phyloP scores from a whole-genome alignment of 495 filamentous ascomycete genomes.

The Penicillium tannophilum region DNA sequence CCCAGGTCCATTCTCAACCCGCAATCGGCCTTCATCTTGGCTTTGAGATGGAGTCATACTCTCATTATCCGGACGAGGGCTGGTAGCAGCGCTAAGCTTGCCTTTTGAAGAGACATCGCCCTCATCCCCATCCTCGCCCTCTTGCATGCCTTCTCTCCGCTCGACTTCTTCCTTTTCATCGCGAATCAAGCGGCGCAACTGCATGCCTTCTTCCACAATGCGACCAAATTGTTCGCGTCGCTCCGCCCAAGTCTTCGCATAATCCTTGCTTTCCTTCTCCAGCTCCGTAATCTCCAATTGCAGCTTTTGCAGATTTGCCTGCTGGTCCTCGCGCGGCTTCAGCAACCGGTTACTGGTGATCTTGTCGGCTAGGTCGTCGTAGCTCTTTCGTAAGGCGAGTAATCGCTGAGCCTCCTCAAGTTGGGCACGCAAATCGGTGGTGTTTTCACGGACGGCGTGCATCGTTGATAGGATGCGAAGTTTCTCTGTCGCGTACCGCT shows the following conservation, averaged over 20 bases:
- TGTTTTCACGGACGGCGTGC: constrained; percentile 75
- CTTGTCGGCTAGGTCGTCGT: constrained; percentile 81
- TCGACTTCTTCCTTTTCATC: constrained; percentile 93
- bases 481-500: constrained; percentile 82
- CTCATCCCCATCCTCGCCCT: constrained; percentile 72
- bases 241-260: constrained; percentile 82
- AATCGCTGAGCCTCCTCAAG: constrained; percentile 75
- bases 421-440: constrained; percentile 65
- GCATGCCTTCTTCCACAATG: constrained; percentile 89
- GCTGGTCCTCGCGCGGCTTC: constrained; percentile 80
- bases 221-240: constrained; percentile 83
- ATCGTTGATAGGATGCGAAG: constrained; percentile 72
- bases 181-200: constrained; percentile 80
- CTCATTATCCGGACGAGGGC: constrained; percentile 64
- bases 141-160: constrained; percentile 75
- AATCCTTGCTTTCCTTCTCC: constrained; percentile 78
- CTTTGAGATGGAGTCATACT: constrained; percentile 51
- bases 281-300: constrained; percentile 86
- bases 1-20: constrained; percentile 36
- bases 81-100: constrained; percentile 58
- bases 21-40: constrained; percentile 48
- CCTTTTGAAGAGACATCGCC: constrained; percentile 58
- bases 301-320: constrained; percentile 73
- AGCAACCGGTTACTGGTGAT: constrained; percentile 82
- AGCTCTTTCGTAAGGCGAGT: constrained; percentile 77